These are phyloP conservation scores for Vinca minor DNA, from an alignment of 257 asterid species.

Conservation along the genomic window DNA sequence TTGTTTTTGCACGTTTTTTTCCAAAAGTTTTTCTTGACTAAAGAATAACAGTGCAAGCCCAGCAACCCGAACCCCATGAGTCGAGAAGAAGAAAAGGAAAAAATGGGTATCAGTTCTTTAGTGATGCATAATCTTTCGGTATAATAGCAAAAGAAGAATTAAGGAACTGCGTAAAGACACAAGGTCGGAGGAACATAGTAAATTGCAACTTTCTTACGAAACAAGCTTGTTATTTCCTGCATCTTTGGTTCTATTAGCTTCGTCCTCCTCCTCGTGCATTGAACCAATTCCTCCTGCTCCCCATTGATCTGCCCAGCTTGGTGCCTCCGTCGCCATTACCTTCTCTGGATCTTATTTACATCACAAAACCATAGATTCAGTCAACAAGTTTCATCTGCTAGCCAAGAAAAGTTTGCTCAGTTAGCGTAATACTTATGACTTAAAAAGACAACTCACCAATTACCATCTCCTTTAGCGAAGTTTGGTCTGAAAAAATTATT, in stretches of 20 bases:
- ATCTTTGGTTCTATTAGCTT: conserved; percentile 29
- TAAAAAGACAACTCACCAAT: conserved; percentile 38
- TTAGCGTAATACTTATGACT: no score
- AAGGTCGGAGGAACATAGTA: neutral
- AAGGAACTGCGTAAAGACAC: neutral
- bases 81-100: neutral
- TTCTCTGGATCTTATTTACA: conserved; percentile 5
- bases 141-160: neutral
- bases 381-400: neutral
- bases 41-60: neutral
- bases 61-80: neutral
- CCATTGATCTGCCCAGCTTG: conserved; percentile 99
- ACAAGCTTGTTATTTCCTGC: conserved; percentile 20
- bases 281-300: conserved; percentile 87
- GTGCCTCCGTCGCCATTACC: conserved; percentile 53
- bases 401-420: neutral
- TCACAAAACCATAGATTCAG: neutral
- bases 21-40: no score
- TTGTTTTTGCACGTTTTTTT: neutral
- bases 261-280: conserved; percentile 38
- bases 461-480: conserved; percentile 51
- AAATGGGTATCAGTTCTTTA: neutral
- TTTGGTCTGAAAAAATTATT: neutral
- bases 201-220: neutral
- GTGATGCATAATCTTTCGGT: neutral